Percentiles rank a stretch among this genome's conserved stretches.
These are phyloP conservation scores for Globisporangium sylvaticum DNA, from an alignment of 352 stramenopile genomes.

Conservation along the genomic window DNA sequence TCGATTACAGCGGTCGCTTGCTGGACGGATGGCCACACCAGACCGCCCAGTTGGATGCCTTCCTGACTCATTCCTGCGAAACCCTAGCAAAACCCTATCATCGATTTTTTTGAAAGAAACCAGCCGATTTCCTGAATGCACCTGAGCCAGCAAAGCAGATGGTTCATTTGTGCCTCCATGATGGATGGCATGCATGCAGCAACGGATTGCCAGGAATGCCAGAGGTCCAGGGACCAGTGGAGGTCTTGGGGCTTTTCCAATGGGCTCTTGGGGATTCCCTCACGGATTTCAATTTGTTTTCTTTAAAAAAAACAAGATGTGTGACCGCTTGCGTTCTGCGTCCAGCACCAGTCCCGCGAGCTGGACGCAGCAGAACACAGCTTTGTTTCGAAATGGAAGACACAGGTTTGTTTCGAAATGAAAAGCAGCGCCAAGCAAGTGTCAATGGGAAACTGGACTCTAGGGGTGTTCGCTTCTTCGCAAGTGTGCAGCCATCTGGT, in stretches of 20 bases:
- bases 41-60: not conserved
- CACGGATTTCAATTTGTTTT: too few relatives aligned
- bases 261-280: not conserved
- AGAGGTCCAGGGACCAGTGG: not conserved
- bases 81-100: not conserved
- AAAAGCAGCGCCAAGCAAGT: not conserved
- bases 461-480: too few relatives aligned
- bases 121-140: not conserved
- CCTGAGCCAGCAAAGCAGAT: not conserved
- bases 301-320: not conserved
- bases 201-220: not conserved
- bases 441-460: too few relatives aligned
- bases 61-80: not conserved
- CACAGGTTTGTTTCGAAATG: not conserved
- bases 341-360: not conserved
- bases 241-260: not conserved
- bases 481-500: not conserved
- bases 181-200: not conserved
- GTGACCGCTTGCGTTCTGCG: not conserved
- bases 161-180: too few relatives aligned
- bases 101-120: not conserved
- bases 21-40: not conserved
- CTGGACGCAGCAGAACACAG: not conserved
- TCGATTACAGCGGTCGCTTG: not conserved
- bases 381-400: not conserved